These are phyloP conservation scores for Ceriops decandra DNA, from an alignment of 345 rosid genomes.

Conservation along the genomic window DNA sequence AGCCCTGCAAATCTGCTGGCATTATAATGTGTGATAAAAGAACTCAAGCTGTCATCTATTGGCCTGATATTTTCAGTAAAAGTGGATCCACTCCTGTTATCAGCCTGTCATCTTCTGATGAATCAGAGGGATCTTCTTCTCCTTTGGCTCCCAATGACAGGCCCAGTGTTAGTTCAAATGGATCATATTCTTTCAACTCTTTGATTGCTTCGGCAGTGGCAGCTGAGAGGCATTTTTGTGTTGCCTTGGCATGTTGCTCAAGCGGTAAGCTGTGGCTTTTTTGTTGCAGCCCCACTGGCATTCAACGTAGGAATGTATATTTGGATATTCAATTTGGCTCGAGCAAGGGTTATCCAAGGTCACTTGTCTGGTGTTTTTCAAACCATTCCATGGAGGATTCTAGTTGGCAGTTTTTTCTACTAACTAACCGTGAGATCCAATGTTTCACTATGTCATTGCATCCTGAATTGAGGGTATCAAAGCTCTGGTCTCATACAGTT, in stretches of 20 bases:
- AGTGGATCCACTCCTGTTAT: constrained; percentile 40
- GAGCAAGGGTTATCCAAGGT: constrained; percentile 73
- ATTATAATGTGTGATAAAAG: constrained; percentile 59
- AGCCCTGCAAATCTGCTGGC: constrained; percentile 42
- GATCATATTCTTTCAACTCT: constrained; percentile 49
- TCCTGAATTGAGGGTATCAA: constrained; percentile 44
- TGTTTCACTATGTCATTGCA: constrained; percentile 47
- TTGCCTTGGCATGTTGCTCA: constrained; percentile 66
- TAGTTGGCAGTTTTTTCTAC: constrained; percentile 51
- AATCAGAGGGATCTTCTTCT: constrained; percentile 39
- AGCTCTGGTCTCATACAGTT: constrained; percentile 78
- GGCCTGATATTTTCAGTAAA: constrained; percentile 64
- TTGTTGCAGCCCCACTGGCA: constrained; percentile 50
- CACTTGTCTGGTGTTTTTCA: constrained; percentile 60
- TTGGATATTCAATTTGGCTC: constrained; percentile 29
- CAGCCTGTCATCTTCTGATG: constrained; percentile 41
- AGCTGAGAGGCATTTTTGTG: constrained; percentile 36
- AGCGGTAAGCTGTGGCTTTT: constrained; percentile 76
- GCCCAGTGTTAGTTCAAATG: constrained; percentile 34
- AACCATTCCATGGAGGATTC: constrained; percentile 33
- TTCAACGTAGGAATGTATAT: constrained; percentile 37
- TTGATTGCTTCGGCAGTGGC: constrained; percentile 54
- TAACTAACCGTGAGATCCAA: constrained; percentile 74
- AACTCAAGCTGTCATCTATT: constrained; percentile 57
- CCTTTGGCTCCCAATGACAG: constrained; percentile 32